A percentile compares a stretch with the other conserved stretches of the same genome.
phyloP scores from a whole-genome alignment of 2,329 filamentous ascomycete genomes.

The Penicillium brevicompactum region DNA sequence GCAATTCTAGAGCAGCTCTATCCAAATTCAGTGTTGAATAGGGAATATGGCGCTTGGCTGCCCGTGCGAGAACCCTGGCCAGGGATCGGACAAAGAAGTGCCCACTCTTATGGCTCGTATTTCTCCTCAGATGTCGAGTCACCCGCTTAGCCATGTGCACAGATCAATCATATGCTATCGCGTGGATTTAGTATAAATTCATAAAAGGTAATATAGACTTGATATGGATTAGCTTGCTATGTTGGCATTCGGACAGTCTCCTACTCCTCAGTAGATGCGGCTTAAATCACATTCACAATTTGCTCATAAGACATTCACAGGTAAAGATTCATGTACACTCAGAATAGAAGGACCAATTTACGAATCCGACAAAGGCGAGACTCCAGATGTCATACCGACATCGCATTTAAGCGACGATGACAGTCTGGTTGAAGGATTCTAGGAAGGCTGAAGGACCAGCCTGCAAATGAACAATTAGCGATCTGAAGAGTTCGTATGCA shows the following conservation, averaged over 20 bases:
- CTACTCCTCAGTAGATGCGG: not conserved
- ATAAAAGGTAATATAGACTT: not conserved
- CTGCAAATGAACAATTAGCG: slow-evolving; percentile 17
- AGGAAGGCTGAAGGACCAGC: slow-evolving; percentile 24
- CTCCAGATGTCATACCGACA: not conserved
- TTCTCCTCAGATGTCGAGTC: too few relatives aligned
- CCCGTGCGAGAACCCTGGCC: not conserved
- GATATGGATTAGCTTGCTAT: not conserved
- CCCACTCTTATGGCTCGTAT: too few relatives aligned
- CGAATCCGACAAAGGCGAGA: not conserved
- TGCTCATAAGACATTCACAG: not conserved
- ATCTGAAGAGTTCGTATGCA: not conserved
- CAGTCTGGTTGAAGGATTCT: slow-evolving; percentile 28
- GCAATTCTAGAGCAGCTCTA: not conserved
- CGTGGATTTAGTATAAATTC: too few relatives aligned
- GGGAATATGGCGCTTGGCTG: not conserved
- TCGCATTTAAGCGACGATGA: slow-evolving; percentile 22
- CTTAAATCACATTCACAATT: not conserved
- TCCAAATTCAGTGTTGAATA: not conserved
- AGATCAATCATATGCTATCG: too few relatives aligned
- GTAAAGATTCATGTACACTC: not conserved
- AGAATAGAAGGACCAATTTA: not conserved
- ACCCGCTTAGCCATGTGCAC: too few relatives aligned
- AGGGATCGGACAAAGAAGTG: slow-evolving; percentile 1
- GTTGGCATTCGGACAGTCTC: not conserved